Conservation (phyloP, 176 grass and related monocot genomes). For the Microstegium vimineum region DNA sequence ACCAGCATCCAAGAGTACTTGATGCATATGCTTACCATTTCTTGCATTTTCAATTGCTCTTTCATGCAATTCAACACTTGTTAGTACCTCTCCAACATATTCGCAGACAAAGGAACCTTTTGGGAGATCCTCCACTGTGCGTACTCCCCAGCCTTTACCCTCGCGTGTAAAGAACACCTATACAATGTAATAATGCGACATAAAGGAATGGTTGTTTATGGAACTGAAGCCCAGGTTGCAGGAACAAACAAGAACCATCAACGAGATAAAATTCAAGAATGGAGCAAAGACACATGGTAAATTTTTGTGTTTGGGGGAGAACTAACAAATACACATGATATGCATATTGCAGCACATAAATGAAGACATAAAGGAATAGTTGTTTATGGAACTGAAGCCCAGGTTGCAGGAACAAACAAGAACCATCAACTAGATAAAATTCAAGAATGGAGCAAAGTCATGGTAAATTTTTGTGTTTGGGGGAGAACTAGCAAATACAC, state of each 20-base stretch:
- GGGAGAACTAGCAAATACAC: conserved; percentile 6
- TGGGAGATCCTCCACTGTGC: conserved; percentile 60
- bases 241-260: background rate
- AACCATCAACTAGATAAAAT: background rate
- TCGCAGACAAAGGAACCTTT: conserved; percentile 82
- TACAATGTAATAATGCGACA: background rate
- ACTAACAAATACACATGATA: conserved; percentile 4
- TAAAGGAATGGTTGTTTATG: background rate
- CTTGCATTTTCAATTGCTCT: conserved; percentile 33
- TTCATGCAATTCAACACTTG: conserved; percentile 59
- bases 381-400: background rate
- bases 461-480: background rate
- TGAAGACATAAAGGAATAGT: background rate
- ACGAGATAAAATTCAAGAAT: conserved; percentile 2
- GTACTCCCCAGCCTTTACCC: conserved; percentile 74
- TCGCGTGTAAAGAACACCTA: conserved; percentile 69
- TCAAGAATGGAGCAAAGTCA: background rate
- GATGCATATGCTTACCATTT: conserved; percentile 51
- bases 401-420: background rate
- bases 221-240: background rate
- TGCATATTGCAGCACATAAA: too few relatives aligned
- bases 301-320: background rate
- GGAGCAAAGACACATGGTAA: background rate
- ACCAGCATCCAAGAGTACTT: conserved; percentile 60
- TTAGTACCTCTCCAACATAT: conserved; percentile 73